phyloP scores from a whole-genome alignment of 2,329 filamentous ascomycete species.

The Talaromyces islandicus region DNA sequence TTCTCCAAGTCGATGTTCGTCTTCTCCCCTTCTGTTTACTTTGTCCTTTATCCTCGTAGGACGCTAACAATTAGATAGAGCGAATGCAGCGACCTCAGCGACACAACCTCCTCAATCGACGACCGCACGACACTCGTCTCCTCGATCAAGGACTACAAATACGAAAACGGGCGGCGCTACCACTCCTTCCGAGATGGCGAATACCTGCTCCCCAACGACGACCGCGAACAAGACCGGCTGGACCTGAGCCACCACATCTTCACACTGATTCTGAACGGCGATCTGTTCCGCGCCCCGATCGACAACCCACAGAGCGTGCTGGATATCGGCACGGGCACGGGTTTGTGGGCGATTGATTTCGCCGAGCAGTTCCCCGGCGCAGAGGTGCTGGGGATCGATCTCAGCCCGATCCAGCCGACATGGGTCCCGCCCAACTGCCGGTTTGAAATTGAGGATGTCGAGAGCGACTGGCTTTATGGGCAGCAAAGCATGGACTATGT shows the following conservation, averaged over 20 bases:
- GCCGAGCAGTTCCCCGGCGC: conserved; percentile 21
- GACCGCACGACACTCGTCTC: conserved; percentile 12
- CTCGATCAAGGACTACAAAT: conserved; percentile 14
- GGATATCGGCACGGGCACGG: conserved; percentile 48
- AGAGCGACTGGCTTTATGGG: conserved; percentile 25
- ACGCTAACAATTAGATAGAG: conserved; percentile 1
- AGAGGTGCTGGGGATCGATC: conserved; percentile 14
- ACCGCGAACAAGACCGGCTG: conserved; percentile 27
- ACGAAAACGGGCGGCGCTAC: conserved; percentile 27
- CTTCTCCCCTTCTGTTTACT: background rate
- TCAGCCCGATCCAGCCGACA: conserved; percentile 10
- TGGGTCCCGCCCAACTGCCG: conserved; percentile 39
- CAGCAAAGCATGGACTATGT: conserved; percentile 35
- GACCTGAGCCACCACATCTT: conserved; percentile 26
- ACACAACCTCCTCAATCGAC: conserved; percentile 6
- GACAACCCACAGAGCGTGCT: conserved; percentile 21
- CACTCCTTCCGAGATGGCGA: conserved; percentile 25
- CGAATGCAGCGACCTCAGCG: conserved; percentile 1
- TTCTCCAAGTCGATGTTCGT: conserved; percentile 5
- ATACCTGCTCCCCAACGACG: conserved; percentile 28
- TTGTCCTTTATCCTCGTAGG: background rate
- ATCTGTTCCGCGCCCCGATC: conserved; percentile 25
- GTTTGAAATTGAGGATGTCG: conserved; percentile 30
- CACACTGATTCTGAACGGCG: conserved; percentile 16
- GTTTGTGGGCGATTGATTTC: conserved; percentile 21